Evolutionary conservation across 768 basidiomycete species (phyloP).

Genomic region (Dentipellis fragilis): DNA sequence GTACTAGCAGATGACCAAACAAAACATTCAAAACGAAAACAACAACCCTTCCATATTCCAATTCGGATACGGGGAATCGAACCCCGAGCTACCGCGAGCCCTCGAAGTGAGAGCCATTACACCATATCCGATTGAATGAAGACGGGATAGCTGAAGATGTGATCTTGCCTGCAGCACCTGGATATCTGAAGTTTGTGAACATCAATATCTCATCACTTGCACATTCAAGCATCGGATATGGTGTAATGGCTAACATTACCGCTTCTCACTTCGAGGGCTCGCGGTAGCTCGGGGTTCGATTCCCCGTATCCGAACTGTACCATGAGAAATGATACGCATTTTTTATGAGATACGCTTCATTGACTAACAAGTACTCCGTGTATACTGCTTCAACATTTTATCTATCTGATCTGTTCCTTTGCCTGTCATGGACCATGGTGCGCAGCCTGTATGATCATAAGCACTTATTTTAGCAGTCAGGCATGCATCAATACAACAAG

Average conservation of each 20-base stretch:
- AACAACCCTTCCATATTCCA: not conserved
- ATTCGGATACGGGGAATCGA: slow-evolving; percentile 32
- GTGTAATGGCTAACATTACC: not conserved
- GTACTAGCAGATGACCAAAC: not conserved
- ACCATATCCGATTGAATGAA: slow-evolving; percentile 1
- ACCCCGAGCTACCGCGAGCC: slow-evolving; percentile 29
- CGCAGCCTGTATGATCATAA: too few relatives aligned
- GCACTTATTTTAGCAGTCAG: too few relatives aligned
- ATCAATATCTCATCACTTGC: too few relatives aligned
- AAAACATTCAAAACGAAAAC: not conserved
- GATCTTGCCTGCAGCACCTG: too few relatives aligned
- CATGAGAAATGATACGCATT: not conserved
- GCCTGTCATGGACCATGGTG: too few relatives aligned
- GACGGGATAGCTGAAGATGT: too few relatives aligned
- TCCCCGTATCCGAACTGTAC: slow-evolving; percentile 27
- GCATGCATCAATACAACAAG: too few relatives aligned
- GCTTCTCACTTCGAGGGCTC: slow-evolving; percentile 6
- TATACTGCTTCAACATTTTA: too few relatives aligned
- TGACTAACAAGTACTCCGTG: too few relatives aligned
- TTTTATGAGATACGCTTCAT: too few relatives aligned
- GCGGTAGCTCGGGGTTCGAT: slow-evolving; percentile 34
- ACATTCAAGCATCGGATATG: not conserved
- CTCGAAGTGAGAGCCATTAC: slow-evolving; percentile 4
- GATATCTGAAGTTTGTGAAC: too few relatives aligned
- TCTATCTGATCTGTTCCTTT: too few relatives aligned